Evolutionary conservation across 2,329 filamentous ascomycete species (phyloP).

Genomic region (Penicillium sp.): DNA sequence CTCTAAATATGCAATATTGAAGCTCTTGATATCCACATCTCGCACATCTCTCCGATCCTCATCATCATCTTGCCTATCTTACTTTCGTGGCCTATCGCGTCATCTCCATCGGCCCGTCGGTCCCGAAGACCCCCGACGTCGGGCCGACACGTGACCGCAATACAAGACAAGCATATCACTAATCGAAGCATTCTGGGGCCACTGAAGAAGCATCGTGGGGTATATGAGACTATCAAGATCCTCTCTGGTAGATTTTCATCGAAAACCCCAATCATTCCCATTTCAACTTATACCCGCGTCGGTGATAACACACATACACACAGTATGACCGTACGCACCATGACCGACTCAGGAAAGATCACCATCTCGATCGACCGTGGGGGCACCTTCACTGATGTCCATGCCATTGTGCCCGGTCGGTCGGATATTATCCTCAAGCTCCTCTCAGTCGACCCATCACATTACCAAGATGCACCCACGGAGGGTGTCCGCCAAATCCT

Average conservation of each 20-base stretch:
- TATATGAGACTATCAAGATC: constrained; percentile 10
- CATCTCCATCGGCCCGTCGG: constrained; percentile 22
- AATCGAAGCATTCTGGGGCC: not conserved
- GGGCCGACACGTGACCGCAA: constrained; percentile 33
- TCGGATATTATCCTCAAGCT: constrained; percentile 44
- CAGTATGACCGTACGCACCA: constrained; percentile 22
- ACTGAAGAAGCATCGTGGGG: not conserved
- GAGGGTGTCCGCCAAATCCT: constrained; percentile 77
- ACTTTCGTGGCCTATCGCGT: not conserved
- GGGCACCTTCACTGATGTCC: constrained; percentile 44
- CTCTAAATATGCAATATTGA: not conserved
- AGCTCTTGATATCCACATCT: not conserved
- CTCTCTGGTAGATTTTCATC: not conserved
- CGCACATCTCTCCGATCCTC: not conserved
- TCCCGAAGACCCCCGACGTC: constrained; percentile 19
- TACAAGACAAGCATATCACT: constrained; percentile 2
- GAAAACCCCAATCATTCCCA: not conserved
- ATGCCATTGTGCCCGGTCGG: constrained; percentile 39
- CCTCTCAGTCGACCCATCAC: constrained; percentile 42
- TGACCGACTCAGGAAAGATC: constrained; percentile 34
- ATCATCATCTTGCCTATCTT: not conserved
- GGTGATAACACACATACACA: not conserved
- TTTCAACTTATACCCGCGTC: not conserved
- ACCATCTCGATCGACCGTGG: constrained; percentile 44
- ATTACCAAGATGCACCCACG: constrained; percentile 60